A percentile compares a stretch with the other conserved stretches of the same genome.
Conservation (phyloP, 371 early-diverging fungal species). For the Fennellomyces sp. region DNA sequence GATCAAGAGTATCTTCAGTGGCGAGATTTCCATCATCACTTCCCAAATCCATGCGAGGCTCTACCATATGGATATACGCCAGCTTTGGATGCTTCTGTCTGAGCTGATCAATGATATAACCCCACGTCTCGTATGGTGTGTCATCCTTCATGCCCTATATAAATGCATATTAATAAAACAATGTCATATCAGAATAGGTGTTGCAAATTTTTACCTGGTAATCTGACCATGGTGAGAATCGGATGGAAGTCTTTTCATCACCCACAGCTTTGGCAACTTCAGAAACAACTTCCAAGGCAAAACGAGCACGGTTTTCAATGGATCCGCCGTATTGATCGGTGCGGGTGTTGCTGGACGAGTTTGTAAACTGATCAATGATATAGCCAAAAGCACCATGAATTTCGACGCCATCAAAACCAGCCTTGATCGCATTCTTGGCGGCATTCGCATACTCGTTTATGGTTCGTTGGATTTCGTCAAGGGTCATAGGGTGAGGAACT, state of each 20-base stretch:
- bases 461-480: constrained; percentile 39
- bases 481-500: constrained; percentile 20
- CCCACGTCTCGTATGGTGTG: constrained; percentile 37
- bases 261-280: constrained; percentile 27
- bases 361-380: constrained; percentile 52
- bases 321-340: constrained; percentile 63
- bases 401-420: too few species aligned
- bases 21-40: constrained; percentile 1
- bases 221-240: constrained; percentile 20
- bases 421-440: constrained; percentile 38
- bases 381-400: constrained; percentile 73
- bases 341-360: constrained; percentile 45
- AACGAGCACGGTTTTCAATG: constrained; percentile 54
- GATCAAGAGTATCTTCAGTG: constrained; percentile 16
- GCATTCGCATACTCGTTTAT: constrained; percentile 44
- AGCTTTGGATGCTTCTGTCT: constrained; percentile 23
- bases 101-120: constrained; percentile 18
- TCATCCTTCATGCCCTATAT: constrained; percentile 31
- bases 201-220: constrained; percentile 4
- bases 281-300: constrained; percentile 42
- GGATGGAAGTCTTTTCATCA: too few species aligned
- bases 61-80: constrained; percentile 38
- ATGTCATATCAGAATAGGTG: neutral
- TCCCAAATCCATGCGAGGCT: constrained; percentile 21
- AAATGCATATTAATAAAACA: too few species aligned